phyloP scores from a whole-genome alignment of 2,329 filamentous ascomycete species.

The Penicillium vulpinum region DNA sequence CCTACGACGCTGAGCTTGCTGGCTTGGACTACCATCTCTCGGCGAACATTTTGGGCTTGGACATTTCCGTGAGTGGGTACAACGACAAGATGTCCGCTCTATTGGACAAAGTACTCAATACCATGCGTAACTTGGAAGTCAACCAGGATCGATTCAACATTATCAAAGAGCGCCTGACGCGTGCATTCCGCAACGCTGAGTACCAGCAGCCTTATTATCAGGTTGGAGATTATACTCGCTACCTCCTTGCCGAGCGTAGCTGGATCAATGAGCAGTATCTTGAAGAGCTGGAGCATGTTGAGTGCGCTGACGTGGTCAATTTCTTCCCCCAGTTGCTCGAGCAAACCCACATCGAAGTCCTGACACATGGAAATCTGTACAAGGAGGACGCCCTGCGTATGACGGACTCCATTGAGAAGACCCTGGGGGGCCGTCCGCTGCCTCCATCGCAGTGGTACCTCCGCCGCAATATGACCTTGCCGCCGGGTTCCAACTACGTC shows the following conservation, averaged over 20 bases:
- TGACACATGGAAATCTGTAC: slow-evolving; percentile 90
- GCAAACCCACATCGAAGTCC: slow-evolving; percentile 83
- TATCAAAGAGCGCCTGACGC: slow-evolving; percentile 77
- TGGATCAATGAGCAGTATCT: slow-evolving; percentile 79
- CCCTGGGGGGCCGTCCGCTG: slow-evolving; percentile 70
- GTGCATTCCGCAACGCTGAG: slow-evolving; percentile 81
- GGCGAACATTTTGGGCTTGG: slow-evolving; percentile 70
- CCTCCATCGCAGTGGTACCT: slow-evolving; percentile 79
- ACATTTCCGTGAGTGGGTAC: slow-evolving; percentile 81
- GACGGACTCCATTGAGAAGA: slow-evolving; percentile 77
- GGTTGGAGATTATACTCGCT: slow-evolving; percentile 77
- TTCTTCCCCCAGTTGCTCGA: slow-evolving; percentile 80
- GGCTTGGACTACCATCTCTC: slow-evolving; percentile 81
- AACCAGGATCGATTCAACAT: slow-evolving; percentile 87
- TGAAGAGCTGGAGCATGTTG: slow-evolving; percentile 72
- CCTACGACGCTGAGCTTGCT: slow-evolving; percentile 92
- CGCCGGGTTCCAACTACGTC: slow-evolving; percentile 77
- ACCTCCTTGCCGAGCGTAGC: slow-evolving; percentile 73
- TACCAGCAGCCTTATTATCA: slow-evolving; percentile 88
- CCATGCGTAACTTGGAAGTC: slow-evolving; percentile 80
- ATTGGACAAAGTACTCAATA: slow-evolving; percentile 81
- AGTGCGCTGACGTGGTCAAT: slow-evolving; percentile 68
- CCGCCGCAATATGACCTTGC: slow-evolving; percentile 72
- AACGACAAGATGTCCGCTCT: slow-evolving; percentile 94
- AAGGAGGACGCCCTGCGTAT: slow-evolving; percentile 88